Base-by-base conservation (phyloP, 495 filamentous ascomycete species). In the Neurospora sp. region DNA sequence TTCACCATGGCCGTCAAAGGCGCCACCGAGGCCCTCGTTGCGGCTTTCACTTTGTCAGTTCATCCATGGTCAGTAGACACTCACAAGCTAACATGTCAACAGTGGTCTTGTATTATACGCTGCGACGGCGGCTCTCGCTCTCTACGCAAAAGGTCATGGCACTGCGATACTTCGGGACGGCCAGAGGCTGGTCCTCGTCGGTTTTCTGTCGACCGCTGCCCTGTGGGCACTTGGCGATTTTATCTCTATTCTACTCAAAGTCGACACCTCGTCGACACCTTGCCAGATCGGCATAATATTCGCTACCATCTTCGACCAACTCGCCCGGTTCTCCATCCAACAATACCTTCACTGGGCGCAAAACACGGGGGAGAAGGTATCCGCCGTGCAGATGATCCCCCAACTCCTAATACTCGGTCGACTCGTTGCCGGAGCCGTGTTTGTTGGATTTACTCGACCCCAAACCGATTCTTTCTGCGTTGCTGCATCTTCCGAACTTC, bases 131-230 rank as follows among this genome's bases (percentile, higher is more conserved):
- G 83, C 83, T 39, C 77, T 86, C 78, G 81, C 86, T 80, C 81
- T 87, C 76, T 85, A 83, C 76, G 77, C 81, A 75, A 85, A 82
- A 71, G 84, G 84, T 71, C 81, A 85, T 83, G 85, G 83, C 71
- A 78, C 81, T 46, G 73, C 83, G 35, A 78, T 86, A 69, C 84
- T 87, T 76, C 79, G 83, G 82, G 86, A 88, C 83, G 84, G 86
- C 84, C 83, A 82, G 86, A 88, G 86, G 86, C 86, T 88, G 86
- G 86, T 85, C 86, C 86, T 88, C 86, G 76, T 85, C 75, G 74
- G 82, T 69, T 88, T 88, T 77, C 81, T 88, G 72, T 69, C 82
- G 11, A 84, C 83, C 72, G 80, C 83, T 39, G 83, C 83, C 69
- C 80, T 85, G 79, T 88, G 86, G 86, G 85, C 85, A 59, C 77